Conservation (phyloP, 345 rosid genomes). For the Pistacia integerrima region DNA sequence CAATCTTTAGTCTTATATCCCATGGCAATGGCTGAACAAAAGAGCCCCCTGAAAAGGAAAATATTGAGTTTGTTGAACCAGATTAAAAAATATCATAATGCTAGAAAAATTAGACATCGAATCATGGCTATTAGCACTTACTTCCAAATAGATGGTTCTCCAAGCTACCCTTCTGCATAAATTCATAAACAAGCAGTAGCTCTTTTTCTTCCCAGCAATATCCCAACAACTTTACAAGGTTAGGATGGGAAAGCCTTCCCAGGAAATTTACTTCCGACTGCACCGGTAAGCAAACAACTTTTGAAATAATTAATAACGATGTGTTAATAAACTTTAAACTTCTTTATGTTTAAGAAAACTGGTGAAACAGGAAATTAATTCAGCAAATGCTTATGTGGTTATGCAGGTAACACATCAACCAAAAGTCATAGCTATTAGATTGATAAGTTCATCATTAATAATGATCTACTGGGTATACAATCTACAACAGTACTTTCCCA, state of each 20-base stretch:
- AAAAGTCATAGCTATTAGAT: background rate
- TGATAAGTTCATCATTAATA: background rate
- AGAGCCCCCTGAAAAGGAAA: slow-evolving; percentile 63
- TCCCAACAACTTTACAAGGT: slow-evolving; percentile 82
- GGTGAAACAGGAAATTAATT: background rate
- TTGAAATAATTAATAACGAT: no score
- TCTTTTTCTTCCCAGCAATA: slow-evolving; percentile 80
- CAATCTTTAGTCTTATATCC: slow-evolving; percentile 69
- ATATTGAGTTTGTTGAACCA: slow-evolving; percentile 1
- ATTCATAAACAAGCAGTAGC: slow-evolving; percentile 86
- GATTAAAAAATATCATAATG: background rate
- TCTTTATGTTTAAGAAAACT: background rate
- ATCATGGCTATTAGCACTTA: slow-evolving; percentile 34
- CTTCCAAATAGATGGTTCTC: slow-evolving; percentile 92
- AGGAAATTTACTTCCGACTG: slow-evolving; percentile 85
- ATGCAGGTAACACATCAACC: no score
- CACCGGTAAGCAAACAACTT: slow-evolving; percentile 23
- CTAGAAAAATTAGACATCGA: background rate
- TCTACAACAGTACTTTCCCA: background rate
- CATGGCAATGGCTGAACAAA: slow-evolving; percentile 80
- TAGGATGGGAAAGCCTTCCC: slow-evolving; percentile 85
- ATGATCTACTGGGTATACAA: background rate
- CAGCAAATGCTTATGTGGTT: background rate
- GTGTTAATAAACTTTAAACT: background rate
- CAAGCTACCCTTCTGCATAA: slow-evolving; percentile 94